Evolutionary conservation across 2,329 filamentous ascomycete genomes (phyloP).

Genomic region (Tolypocladium tundrense): DNA sequence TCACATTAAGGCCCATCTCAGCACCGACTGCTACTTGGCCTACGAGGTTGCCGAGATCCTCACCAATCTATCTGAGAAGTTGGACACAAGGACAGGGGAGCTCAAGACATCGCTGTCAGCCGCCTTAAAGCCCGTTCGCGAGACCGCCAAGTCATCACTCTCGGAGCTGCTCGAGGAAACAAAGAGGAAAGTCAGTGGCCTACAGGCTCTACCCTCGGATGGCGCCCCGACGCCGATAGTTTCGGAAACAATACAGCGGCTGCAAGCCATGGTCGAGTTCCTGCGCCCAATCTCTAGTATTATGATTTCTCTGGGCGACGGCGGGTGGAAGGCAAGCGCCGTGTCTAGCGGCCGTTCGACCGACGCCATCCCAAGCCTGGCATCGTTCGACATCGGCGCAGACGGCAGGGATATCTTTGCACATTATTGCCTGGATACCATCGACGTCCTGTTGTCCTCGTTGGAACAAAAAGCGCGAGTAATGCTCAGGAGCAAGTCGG

Average conservation of each 20-base stretch:
- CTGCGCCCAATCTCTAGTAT: conserved; percentile 78
- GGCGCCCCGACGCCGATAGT: conserved; percentile 71
- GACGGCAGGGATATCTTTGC: conserved; percentile 83
- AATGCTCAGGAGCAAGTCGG: conserved; percentile 65
- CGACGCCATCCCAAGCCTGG: conserved; percentile 58
- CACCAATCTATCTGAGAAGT: conserved; percentile 63
- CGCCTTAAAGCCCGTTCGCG: conserved; percentile 77
- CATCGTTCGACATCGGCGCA: conserved; percentile 77
- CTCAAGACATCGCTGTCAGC: conserved; percentile 75
- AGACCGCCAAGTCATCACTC: conserved; percentile 82
- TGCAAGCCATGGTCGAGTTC: conserved; percentile 82
- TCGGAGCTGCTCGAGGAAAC: conserved; percentile 77
- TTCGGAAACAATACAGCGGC: conserved; percentile 71
- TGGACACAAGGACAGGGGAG: conserved; percentile 77
- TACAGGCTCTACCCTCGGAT: conserved; percentile 65
- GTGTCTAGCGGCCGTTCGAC: conserved; percentile 43
- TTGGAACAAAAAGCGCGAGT: conserved; percentile 65
- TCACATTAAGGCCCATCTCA: conserved; percentile 77
- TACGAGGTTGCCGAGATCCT: conserved; percentile 94
- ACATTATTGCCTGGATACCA: conserved; percentile 81
- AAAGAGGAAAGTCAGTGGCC: conserved; percentile 53
- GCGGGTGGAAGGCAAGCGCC: conserved; percentile 64
- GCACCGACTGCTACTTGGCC: conserved; percentile 86
- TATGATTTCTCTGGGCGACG: conserved; percentile 84
- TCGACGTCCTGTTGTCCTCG: conserved; percentile 67